Percentiles rank a stretch among this genome's conserved stretches.
These are phyloP conservation scores for Metarhizium sp. DNA, from an alignment of 2,329 filamentous ascomycete species.

Conservation along the genomic window DNA sequence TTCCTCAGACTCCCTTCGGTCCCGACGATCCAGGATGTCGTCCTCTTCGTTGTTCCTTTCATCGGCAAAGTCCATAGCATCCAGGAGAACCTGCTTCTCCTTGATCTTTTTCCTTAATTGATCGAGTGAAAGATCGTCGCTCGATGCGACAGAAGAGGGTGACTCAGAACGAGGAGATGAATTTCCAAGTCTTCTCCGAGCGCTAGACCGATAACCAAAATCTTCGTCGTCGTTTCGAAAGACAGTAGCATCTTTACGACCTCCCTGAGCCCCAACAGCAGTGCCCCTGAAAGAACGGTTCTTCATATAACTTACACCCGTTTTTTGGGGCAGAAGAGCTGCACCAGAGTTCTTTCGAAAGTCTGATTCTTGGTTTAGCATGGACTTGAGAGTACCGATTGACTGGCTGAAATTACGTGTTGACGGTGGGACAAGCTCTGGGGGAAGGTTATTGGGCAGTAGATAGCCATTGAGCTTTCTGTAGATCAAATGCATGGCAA, in stretches of 20 bases:
- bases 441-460: constrained; percentile 74
- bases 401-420: constrained; percentile 89
- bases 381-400: constrained; percentile 83
- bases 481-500: constrained; percentile 99
- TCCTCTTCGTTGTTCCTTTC: constrained; percentile 86
- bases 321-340: constrained; percentile 85
- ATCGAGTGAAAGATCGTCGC: constrained; percentile 76
- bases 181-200: constrained; percentile 73
- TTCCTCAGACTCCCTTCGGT: constrained; percentile 87
- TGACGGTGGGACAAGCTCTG: constrained; percentile 89
- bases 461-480: constrained; percentile 94
- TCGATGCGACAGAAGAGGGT: constrained; percentile 57
- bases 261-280: constrained; percentile 44
- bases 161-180: constrained; percentile 75
- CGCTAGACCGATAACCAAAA: constrained; percentile 87
- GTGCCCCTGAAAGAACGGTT: constrained; percentile 78
- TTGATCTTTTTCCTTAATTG: constrained; percentile 87
- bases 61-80: constrained; percentile 94
- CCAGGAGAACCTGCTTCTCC: constrained; percentile 87
- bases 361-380: constrained; percentile 85
- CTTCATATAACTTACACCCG: constrained; percentile 97
- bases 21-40: constrained; percentile 79
- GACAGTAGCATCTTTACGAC: constrained; percentile 88
- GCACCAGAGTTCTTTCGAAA: constrained; percentile 82
- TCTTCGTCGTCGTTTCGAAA: constrained; percentile 96